These are phyloP conservation scores for Diaporthe ampelina DNA, from an alignment of 2,329 filamentous ascomycete species.

Conservation along the genomic window DNA sequence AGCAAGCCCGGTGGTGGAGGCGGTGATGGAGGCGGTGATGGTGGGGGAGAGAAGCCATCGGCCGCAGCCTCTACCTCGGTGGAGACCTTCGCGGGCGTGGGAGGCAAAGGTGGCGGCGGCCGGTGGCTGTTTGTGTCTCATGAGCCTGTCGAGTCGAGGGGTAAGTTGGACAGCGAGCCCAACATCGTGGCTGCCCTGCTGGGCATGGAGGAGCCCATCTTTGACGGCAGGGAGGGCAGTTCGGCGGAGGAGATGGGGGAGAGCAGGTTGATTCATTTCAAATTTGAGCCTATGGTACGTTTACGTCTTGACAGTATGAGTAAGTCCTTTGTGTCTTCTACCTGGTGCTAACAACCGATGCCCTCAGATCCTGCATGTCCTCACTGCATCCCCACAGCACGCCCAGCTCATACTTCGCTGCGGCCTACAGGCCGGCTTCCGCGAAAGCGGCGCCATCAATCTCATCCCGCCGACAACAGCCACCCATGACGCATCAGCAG, in stretches of 20 bases:
- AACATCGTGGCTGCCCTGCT: constrained; percentile 51
- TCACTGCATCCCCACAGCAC: constrained; percentile 80
- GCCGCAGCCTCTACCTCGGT: constrained; percentile 44
- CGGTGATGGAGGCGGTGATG: constrained; percentile 18
- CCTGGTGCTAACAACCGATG: not conserved
- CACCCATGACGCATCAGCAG: constrained; percentile 47
- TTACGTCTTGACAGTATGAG: not conserved
- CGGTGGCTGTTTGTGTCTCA: constrained; percentile 92
- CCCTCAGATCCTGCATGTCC: constrained; percentile 85
- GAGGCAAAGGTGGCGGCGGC: constrained; percentile 88
- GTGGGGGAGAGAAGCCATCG: constrained; percentile 30
- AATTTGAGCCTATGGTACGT: constrained; percentile 94
- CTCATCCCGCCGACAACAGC: constrained; percentile 53
- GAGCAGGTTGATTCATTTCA: constrained; percentile 80
- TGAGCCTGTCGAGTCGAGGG: constrained; percentile 68
- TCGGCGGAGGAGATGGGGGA: constrained; percentile 45
- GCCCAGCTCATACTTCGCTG: constrained; percentile 83
- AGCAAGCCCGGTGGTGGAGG: constrained; percentile 32
- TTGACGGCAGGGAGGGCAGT: constrained; percentile 41
- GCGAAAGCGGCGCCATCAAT: constrained; percentile 88
- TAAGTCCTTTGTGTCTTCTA: not conserved
- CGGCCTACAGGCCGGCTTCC: constrained; percentile 85
- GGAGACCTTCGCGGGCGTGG: constrained; percentile 69
- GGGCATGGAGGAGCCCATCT: constrained; percentile 53
- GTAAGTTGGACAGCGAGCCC: constrained; percentile 41